Conservation (phyloP, 371 early-diverging fungal genomes). For the Choanephora cucurbitarum region DNA sequence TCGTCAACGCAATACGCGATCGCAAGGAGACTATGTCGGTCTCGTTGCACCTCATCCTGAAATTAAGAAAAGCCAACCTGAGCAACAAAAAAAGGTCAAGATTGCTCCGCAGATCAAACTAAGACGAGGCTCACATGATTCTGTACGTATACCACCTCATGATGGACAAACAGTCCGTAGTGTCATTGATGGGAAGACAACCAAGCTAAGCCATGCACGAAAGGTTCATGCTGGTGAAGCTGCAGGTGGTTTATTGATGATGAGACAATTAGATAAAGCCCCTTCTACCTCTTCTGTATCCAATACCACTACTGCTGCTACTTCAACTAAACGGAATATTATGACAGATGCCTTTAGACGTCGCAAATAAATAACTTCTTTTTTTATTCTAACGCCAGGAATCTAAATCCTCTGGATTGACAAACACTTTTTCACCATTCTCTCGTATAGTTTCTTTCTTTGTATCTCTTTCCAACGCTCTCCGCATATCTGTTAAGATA, state of each 20-base stretch:
- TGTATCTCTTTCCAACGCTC: conserved; percentile 79
- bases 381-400: conserved; percentile 40
- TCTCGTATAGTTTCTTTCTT: conserved; percentile 65
- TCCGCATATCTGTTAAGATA: conserved; percentile 78
- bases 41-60: conserved; percentile 11
- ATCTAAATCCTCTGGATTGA: conserved; percentile 62
- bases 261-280: conserved; percentile 33
- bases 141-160: conserved; percentile 30
- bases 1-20: conserved; percentile 36
- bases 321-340: neutral
- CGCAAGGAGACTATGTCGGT: conserved; percentile 39
- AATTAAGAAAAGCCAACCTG: too few relatives aligned
- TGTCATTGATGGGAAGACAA: conserved; percentile 4
- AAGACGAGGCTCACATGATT: conserved; percentile 41
- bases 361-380: neutral
- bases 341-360: conserved; percentile 13
- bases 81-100: conserved; percentile 38
- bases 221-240: conserved; percentile 44
- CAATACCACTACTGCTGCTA: neutral
- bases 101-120: conserved; percentile 41
- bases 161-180: conserved; percentile 25
- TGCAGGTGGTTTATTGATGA: conserved; percentile 47
- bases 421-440: conserved; percentile 61
- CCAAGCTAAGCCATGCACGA: conserved; percentile 14
- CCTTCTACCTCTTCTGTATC: neutral